Evolutionary conservation across 495 filamentous ascomycete genomes (phyloP).

Genomic region (Penicillium egyptiacum): DNA sequence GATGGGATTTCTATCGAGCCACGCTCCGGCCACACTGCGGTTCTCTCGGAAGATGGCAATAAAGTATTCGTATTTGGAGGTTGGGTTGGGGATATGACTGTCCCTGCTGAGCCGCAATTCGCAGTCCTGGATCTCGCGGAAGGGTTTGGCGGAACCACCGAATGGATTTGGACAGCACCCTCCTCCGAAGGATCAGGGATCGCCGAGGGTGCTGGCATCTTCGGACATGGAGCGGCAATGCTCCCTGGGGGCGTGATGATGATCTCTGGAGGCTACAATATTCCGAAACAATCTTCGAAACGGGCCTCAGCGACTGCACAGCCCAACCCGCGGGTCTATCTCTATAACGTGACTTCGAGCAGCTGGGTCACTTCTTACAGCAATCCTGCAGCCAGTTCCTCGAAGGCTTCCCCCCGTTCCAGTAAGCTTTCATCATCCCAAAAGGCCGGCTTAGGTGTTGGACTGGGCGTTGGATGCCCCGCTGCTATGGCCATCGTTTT

Average conservation of each 20-base stretch:
- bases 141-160: conserved; percentile 62
- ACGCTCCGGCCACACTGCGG: conserved; percentile 81
- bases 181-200: conserved; percentile 38
- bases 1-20: conserved; percentile 57
- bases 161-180: conserved; percentile 69
- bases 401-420: background rate
- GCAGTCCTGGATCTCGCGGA: conserved; percentile 70
- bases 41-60: conserved; percentile 73
- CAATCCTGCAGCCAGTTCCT: conserved; percentile 42
- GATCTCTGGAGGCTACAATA: conserved; percentile 77
- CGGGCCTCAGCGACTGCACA: conserved; percentile 31
- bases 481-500: conserved; percentile 51
- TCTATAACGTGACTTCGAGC: conserved; percentile 78
- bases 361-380: conserved; percentile 70
- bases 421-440: conserved; percentile 38
- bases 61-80: conserved; percentile 78
- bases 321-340: conserved; percentile 53
- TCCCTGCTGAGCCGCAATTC: conserved; percentile 76
- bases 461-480: conserved; percentile 66
- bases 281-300: conserved; percentile 52
- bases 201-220: conserved; percentile 60
- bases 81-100: conserved; percentile 79
- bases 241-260: conserved; percentile 88
- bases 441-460: conserved; percentile 70
- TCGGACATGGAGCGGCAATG: conserved; percentile 82